phyloP scores from a whole-genome alignment of 805 yeast species.

The Metschnikowia gelsemii region DNA sequence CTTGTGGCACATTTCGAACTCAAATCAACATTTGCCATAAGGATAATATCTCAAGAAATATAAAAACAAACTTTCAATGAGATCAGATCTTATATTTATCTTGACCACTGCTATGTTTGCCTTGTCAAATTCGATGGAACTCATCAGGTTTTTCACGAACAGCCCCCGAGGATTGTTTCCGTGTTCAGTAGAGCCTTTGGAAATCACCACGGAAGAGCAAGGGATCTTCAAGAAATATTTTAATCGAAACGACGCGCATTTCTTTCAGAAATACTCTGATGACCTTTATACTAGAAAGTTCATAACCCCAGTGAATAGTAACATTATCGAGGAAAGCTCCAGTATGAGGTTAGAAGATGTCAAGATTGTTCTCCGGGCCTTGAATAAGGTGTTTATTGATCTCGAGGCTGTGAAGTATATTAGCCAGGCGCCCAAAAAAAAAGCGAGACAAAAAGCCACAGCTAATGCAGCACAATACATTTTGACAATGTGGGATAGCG shows the following conservation, averaged over 20 bases:
- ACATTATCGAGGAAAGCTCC: too few relatives aligned
- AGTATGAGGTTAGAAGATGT: background rate
- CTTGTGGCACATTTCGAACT: too few relatives aligned
- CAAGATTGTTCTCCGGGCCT: constrained; percentile 6
- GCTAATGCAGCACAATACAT: constrained; percentile 2
- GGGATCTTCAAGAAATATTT: constrained; percentile 1
- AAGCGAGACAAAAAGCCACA: background rate
- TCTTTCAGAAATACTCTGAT: constrained; percentile 3
- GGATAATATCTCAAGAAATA: too few relatives aligned
- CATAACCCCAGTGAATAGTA: background rate
- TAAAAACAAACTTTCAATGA: too few relatives aligned
- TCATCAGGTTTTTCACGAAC: too few relatives aligned
- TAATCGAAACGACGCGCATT: background rate
- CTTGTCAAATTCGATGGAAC: too few relatives aligned
- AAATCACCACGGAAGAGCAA: background rate
- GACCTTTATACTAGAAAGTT: background rate
- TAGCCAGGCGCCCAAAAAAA: background rate
- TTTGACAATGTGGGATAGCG: constrained; percentile 2
- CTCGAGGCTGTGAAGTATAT: background rate
- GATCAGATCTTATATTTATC: too few relatives aligned
- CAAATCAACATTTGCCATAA: too few relatives aligned
- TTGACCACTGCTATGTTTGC: too few relatives aligned
- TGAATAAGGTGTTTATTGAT: background rate
- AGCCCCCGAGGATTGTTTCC: background rate
- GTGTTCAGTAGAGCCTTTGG: background rate